phyloP scores from a whole-genome alignment of 2,329 filamentous ascomycete genomes.

The Ophioceras dolichostomum region DNA sequence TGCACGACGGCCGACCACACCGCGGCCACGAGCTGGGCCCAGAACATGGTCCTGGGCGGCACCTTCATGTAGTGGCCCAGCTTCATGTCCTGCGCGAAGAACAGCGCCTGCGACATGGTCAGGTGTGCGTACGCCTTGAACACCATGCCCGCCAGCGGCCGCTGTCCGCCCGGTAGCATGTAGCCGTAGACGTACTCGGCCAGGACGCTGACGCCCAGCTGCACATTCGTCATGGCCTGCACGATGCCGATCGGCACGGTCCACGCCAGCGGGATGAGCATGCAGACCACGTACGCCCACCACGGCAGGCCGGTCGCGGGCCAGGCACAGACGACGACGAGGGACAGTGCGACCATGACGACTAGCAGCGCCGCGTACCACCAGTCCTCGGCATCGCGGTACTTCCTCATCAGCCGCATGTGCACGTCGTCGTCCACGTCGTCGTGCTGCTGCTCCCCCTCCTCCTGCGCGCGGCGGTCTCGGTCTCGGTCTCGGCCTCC shows the following conservation, averaged over 20 bases:
- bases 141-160: constrained; percentile 63
- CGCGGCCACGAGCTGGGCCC: constrained; percentile 44
- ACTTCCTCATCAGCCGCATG: constrained; percentile 50
- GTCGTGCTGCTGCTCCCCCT: too few species aligned
- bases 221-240: constrained; percentile 48
- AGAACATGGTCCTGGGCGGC: constrained; percentile 50
- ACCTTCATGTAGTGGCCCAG: constrained; percentile 58
- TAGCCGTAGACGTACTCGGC: constrained; percentile 66
- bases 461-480: not conserved
- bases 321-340: constrained; percentile 40
- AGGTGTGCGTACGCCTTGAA: constrained; percentile 67
- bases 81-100: constrained; percentile 54
- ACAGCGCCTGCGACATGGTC: constrained; percentile 52
- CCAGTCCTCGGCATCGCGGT: constrained; percentile 46
- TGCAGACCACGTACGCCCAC: constrained; percentile 45
- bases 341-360: constrained; percentile 40
- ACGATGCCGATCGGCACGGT: constrained; percentile 49
- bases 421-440: constrained; percentile 48
- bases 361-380: constrained; percentile 41
- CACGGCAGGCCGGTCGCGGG: constrained; percentile 44
- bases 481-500: too few species aligned
- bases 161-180: constrained; percentile 59
- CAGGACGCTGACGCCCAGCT: constrained; percentile 56
- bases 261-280: constrained; percentile 45
- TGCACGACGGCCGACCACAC: constrained; percentile 51